phyloP scores from a whole-genome alignment of 2,329 filamentous ascomycete species.

The Aphanocladium album region DNA sequence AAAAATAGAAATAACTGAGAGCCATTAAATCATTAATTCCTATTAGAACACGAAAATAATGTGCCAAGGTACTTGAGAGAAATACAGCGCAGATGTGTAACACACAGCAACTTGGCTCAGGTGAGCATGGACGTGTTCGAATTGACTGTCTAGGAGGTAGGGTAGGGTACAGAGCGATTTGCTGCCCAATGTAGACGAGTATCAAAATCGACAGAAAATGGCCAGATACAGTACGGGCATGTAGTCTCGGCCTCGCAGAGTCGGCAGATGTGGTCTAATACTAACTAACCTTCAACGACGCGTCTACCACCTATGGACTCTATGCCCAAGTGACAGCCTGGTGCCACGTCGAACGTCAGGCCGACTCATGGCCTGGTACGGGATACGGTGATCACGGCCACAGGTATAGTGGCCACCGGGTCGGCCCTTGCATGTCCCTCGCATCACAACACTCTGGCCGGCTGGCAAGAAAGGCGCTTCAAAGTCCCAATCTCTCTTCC shows the following conservation, averaged over 20 bases:
- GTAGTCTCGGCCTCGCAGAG: background rate
- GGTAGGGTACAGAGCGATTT: background rate
- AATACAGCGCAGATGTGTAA: background rate
- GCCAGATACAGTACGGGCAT: background rate
- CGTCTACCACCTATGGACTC: background rate
- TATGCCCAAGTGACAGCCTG: background rate
- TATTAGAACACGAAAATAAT: background rate
- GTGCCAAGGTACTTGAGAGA: background rate
- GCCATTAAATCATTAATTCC: background rate
- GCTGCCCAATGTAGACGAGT: background rate
- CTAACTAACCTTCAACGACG: background rate
- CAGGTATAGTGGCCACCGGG: conserved; percentile 6
- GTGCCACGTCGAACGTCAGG: conserved; percentile 10
- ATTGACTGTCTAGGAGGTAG: background rate
- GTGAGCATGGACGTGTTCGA: conserved; percentile 2
- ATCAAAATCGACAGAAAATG: background rate
- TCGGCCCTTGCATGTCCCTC: conserved; percentile 9
- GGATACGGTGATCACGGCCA: background rate
- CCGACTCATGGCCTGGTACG: background rate
- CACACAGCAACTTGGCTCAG: background rate
- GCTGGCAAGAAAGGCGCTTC: background rate
- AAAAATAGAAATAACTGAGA: background rate
- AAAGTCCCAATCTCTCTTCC: background rate
- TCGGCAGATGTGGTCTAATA: background rate
- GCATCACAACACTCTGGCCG: background rate